Evolutionary conservation across 495 filamentous ascomycete genomes (phyloP), one percentile per base, ranked within the genome.

Genomic region (Chaetomium tenue): DNA sequence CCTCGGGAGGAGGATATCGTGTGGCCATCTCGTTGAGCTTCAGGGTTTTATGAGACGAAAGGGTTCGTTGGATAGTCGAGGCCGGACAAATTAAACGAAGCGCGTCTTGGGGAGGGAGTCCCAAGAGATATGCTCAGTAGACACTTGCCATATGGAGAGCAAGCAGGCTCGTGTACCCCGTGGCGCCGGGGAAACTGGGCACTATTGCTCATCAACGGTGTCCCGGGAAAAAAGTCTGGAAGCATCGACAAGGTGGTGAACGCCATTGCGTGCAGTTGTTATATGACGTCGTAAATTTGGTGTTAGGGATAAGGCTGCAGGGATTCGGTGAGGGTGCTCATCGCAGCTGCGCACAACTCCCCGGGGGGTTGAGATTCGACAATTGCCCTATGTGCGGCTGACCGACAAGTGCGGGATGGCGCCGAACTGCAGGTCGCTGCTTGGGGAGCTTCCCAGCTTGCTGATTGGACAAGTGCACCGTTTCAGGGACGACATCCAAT

Each of bases 261-360:
- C 23, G 52, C 53, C 47, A 56, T 52, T 8, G 44, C 12, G 28
- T 51, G 20, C 25, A 13, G 40, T 53, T 26, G 47, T 47, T 65
- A 54, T 60, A 60, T 64, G 62, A 51, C 55, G 30, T 59, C n/a
- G 47, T 5, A 5, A 55, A 26, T 37, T 23, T 55, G 56, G 47
- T 63, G 53, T 48, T 37, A 30, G 16, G 6, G 46, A 51, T 54
- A 67, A 66, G 67, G 64, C 64, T 69, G 67, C 59, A 63, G n/a
- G 53, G 46, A 60, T 55, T 53, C 54, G 63, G 52, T 63, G 58
- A 54, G 26, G 61, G 20, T 20, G 58, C 39, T 62, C 66, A 64
- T 64, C 71, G 68, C 71, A 72, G 68, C 61, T 72, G 71, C 71
- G 71, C 62, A 61, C 16, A 64, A 63, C 46, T 53, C 26, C 26